Base-by-base conservation (phyloP, 345 rosid species). In the Dimocarpus longan region DNA sequence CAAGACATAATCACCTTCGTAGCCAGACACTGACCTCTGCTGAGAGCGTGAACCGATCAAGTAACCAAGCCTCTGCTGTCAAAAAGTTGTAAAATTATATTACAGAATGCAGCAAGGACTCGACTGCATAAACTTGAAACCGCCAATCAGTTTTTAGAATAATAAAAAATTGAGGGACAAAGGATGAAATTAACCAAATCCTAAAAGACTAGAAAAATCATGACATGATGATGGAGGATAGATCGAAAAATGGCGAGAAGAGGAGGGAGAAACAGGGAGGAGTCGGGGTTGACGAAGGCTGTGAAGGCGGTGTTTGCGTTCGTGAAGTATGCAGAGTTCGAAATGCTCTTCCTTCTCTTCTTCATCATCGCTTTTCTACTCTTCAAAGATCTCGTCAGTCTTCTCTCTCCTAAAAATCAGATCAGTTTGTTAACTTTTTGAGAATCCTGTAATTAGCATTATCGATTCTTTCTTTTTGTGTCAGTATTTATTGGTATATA, bases 311-410 rank as follows among this genome's bases (percentile, higher is more conserved):
- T 89, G 7, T 87, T 87, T 67, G 37, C 73, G 56, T 86, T 89
- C 63, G 74, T 85, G 4, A 71, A 81, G 77, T 44, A 80, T 24
- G 91, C 91, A 0, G 97, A 91, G 85, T 92, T 91, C 40, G 97
- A 92, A 90, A 87, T 92, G 69, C 79, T 92, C 40, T 91, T 91
- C 71, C 11, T 91, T 48, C 88, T 89, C 60, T 88, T 92, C 89
- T 79, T 91, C 84, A 1, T 91, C 76, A 62, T 87, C 42, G 87
- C 91, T 43, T 92, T 92, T 71, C 46, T 91, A 74, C 32, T 89
- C 82, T 91, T 91, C 91, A 91, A 91, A 85, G 86, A 89, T 84
- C 90, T 92, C 66, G 90, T 88, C 59, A 78, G 87, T 80, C 64
- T 62, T 44, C 63, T 37, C 54, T 54, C 16, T 50, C 18, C 18